Base-by-base conservation (phyloP, 1,284 basidiomycete genomes). In the Sporisorium scitamineum region DNA sequence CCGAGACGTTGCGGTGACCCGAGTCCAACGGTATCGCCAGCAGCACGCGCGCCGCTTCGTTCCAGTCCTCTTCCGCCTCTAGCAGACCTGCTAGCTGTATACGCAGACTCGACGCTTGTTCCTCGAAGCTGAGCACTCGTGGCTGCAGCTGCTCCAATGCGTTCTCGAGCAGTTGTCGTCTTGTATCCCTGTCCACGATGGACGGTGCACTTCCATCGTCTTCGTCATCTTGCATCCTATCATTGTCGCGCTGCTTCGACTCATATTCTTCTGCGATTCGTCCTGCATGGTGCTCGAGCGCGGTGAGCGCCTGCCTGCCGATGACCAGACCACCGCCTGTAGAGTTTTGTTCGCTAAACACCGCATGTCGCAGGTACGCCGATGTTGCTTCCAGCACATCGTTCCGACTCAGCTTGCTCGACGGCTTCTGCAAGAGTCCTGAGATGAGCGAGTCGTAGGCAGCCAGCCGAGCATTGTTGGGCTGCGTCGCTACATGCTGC, bases 61-160 rank as follows among this genome's bases (percentile, higher is more conserved):
- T 91, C 93, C 94, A 99, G 83, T 94, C 94, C 84, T 98, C 94
- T 63, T 95, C 93, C 3, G 88, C 85, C 85, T 97, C 94, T n/a
- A 96, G 88, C 22, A 97, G 87, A 84, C 94, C 91, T 2, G 95
- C 93, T 32, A 97, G 90, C 81, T 95, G 91, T 80, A 94, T 92
- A 54, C 94, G 89, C 64, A 98, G 86, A 5, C 89, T 88, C 65
- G 94, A 94, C 8, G 93, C 91, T 94, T 97, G 84, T 86, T 98
- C 95, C 85, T 98, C 96, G 83, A 94, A 97, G 86, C 93, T 95
- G 44, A 91, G 91, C 76, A 91, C 89, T 63, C 92, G 89, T 1
- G 92, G 91, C 81, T 93, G 92, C 24, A 94, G 87, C 39, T 90
- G 89, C 42, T 88, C 87, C 42, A 96, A 88, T 0, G 91, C 91